Conservation (phyloP, 345 rosid genomes). For the Noccaea bulbosa region DNA sequence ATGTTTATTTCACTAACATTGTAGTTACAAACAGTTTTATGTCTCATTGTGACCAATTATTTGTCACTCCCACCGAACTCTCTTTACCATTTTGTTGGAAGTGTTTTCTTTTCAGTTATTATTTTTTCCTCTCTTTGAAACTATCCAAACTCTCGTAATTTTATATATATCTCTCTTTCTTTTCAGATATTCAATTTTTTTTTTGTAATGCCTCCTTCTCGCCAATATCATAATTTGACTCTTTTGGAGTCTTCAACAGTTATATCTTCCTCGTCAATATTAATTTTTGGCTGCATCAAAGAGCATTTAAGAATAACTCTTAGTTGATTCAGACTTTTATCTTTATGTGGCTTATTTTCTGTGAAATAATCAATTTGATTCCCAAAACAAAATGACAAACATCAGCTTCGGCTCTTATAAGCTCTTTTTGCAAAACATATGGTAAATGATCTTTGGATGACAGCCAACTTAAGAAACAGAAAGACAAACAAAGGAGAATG, state of each 20-base stretch:
- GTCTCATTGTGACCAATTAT: too few relatives aligned
- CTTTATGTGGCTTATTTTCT: constrained; percentile 65
- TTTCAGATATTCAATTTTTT: constrained; percentile 74
- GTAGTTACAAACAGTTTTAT: too few relatives aligned
- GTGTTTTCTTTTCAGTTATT: too few relatives aligned
- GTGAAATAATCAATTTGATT: constrained; percentile 53
- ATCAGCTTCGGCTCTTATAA: constrained; percentile 79
- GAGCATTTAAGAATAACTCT: constrained; percentile 96
- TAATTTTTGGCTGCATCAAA: constrained; percentile 65
- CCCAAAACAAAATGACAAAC: constrained; percentile 49
- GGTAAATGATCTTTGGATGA: constrained; percentile 26
- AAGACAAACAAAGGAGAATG: background rate
- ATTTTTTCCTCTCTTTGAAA: too few relatives aligned
- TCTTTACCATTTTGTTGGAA: too few relatives aligned
- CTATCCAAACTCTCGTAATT: too few relatives aligned
- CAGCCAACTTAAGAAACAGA: constrained; percentile 27
- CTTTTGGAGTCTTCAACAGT: constrained; percentile 49
- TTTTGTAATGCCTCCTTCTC: constrained; percentile 84
- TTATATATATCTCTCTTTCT: too few relatives aligned
- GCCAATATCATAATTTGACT: constrained; percentile 45
- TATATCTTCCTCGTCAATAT: constrained; percentile 64
- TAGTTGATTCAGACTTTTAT: constrained; percentile 79
- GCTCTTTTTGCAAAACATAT: constrained; percentile 76
- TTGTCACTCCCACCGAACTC: too few relatives aligned
- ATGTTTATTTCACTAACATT: too few relatives aligned